A percentile compares a stretch with the other conserved stretches of the same genome.
phyloP scores from a whole-genome alignment of 1,139 yeast species.

The Scheffersomyces insectosa region DNA sequence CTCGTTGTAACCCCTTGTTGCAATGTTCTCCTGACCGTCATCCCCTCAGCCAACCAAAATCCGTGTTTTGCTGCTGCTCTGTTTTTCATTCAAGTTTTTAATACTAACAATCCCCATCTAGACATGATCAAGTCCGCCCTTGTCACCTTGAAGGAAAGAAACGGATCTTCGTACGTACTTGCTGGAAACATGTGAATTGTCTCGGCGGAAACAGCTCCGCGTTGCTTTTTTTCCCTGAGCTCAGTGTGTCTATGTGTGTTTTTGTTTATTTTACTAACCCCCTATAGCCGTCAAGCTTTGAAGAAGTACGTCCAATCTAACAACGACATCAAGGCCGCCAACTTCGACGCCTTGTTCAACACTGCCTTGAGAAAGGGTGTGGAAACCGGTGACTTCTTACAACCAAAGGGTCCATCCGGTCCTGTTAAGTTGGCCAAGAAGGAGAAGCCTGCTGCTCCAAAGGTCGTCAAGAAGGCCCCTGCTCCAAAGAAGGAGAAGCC shows the following conservation, averaged over 20 bases:
- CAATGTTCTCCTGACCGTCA: no score
- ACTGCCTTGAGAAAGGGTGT: slow-evolving; percentile 82
- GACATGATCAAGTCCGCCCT: slow-evolving; percentile 82
- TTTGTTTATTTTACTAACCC: slow-evolving; percentile 8
- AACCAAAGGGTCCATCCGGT: slow-evolving; percentile 87
- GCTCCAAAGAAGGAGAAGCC: slow-evolving; percentile 47
- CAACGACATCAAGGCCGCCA: slow-evolving; percentile 57
- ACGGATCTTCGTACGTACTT: slow-evolving; percentile 67
- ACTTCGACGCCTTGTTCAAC: slow-evolving; percentile 78
- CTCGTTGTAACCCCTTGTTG: no score
- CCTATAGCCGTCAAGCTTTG: slow-evolving; percentile 63
- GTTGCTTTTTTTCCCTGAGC: no score
- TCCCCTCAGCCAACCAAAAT: no score
- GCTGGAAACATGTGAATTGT: background rate
- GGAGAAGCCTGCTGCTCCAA: slow-evolving; percentile 27
- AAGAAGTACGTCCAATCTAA: slow-evolving; percentile 71
- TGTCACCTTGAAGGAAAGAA: slow-evolving; percentile 71
- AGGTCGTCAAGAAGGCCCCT: slow-evolving; percentile 20
- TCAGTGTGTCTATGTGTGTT: background rate
- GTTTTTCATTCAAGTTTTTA: background rate
- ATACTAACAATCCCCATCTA: slow-evolving; percentile 25
- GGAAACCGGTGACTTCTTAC: slow-evolving; percentile 70
- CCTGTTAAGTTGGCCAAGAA: slow-evolving; percentile 64
- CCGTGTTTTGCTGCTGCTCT: background rate
- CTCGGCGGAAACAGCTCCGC: no score